phyloP scores from a whole-genome alignment of 306 rosid species.

The Pterocarpus macrocarpus region DNA sequence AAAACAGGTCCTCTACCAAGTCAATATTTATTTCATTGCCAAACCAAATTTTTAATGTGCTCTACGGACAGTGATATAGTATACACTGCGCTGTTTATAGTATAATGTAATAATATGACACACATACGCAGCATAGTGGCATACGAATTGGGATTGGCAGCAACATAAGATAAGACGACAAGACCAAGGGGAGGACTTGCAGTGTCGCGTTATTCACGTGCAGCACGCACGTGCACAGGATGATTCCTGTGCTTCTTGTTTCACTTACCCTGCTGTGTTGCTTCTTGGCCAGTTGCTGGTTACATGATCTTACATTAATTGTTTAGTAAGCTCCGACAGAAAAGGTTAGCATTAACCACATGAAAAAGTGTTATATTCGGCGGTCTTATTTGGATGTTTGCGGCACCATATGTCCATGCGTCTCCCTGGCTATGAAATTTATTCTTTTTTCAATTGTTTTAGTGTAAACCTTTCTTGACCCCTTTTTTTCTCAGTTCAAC shows the following conservation, averaged over 20 bases:
- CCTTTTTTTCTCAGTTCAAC: neutral
- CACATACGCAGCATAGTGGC: too few species aligned
- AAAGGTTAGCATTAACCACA: slow-evolving; percentile 24
- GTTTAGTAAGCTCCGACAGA: neutral
- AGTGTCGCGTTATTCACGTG: slow-evolving; percentile 14
- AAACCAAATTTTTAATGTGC: too few species aligned
- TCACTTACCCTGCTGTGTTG: too few species aligned
- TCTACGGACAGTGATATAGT: too few species aligned
- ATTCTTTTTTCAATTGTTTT: neutral
- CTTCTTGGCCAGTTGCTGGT: too few species aligned
- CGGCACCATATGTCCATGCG: slow-evolving; percentile 26
- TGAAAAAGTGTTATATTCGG: slow-evolving; percentile 39
- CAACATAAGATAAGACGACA: neutral
- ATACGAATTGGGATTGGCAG: too few species aligned
- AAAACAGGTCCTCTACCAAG: too few species aligned
- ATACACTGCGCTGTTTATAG: too few species aligned
- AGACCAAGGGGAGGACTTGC: neutral
- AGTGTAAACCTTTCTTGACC: neutral
- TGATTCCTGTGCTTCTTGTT: slow-evolving; percentile 5
- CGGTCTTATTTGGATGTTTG: slow-evolving; percentile 41
- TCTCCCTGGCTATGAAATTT: too few species aligned
- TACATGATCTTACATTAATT: neutral
- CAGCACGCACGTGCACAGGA: slow-evolving; percentile 41
- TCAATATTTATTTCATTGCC: too few species aligned
- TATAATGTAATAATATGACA: too few species aligned